Evolutionary conservation across 2,329 filamentous ascomycete species (phyloP).

Genomic region (Trichothecium roseum): DNA sequence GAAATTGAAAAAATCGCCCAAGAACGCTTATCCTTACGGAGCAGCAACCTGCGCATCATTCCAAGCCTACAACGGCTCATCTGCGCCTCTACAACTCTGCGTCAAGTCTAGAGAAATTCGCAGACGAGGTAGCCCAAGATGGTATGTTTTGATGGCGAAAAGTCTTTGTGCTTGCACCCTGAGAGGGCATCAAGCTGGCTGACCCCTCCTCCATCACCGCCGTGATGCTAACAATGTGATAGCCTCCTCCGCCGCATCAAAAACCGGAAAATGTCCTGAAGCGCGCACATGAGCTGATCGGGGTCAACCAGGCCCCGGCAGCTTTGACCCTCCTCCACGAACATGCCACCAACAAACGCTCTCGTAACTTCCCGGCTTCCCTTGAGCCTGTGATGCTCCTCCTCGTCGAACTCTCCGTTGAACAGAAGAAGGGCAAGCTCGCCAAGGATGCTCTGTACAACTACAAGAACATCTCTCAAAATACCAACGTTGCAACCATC

Average conservation of each 20-base stretch:
- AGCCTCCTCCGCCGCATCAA: constrained; percentile 94
- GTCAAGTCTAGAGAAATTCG: constrained; percentile 23
- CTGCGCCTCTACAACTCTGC: constrained; percentile 25
- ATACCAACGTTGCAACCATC: constrained; percentile 96
- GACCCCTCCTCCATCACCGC: constrained; percentile 1
- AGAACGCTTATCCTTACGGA: constrained; percentile 5
- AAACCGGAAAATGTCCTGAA: constrained; percentile 99
- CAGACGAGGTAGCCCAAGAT: constrained; percentile 44
- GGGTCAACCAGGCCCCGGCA: constrained; percentile 85
- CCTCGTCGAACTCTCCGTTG: constrained; percentile 91
- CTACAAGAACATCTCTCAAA: constrained; percentile 99
- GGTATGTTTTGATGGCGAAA: constrained; percentile 20
- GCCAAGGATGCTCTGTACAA: constrained; percentile 98
- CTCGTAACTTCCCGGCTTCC: constrained; percentile 87
- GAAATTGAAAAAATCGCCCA: constrained; percentile 32
- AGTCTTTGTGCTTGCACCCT: neutral
- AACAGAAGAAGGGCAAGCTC: constrained; percentile 94
- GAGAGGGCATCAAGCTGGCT: too few species aligned
- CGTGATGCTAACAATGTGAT: constrained; percentile 16
- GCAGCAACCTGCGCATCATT: constrained; percentile 22
- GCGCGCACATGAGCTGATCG: constrained; percentile 97
- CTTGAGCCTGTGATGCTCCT: constrained; percentile 98
- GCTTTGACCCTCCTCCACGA: constrained; percentile 94
- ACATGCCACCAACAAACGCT: constrained; percentile 97
- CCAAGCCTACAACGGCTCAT: constrained; percentile 26